A percentile compares a stretch with the other conserved stretches of the same genome.
These are phyloP conservation scores for Xylariaceae sp. DNA, from an alignment of 2,329 filamentous ascomycete genomes.

Conservation along the genomic window DNA sequence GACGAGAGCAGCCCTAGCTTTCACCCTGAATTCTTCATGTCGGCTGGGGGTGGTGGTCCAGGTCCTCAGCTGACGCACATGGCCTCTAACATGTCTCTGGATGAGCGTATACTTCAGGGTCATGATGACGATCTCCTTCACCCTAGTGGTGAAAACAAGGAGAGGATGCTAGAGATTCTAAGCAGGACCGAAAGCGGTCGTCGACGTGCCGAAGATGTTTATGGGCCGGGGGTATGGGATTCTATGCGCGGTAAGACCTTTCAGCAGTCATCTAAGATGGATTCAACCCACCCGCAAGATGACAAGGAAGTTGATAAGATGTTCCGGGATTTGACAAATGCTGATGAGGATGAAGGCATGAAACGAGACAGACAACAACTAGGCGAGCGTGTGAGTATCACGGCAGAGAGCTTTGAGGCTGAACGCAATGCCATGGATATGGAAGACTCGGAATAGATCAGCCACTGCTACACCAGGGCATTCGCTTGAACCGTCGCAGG, in stretches of 20 bases:
- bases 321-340: slow-evolving; percentile 52
- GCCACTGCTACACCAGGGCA: background rate
- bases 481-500: background rate
- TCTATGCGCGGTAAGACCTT: slow-evolving; percentile 28
- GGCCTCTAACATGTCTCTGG: slow-evolving; percentile 40
- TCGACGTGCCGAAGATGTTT: slow-evolving; percentile 47
- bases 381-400: slow-evolving; percentile 34
- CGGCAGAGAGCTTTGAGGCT: slow-evolving; percentile 32
- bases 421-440: slow-evolving; percentile 33
- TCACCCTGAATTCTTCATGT: slow-evolving; percentile 41
- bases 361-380: slow-evolving; percentile 33
- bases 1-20: slow-evolving; percentile 32
- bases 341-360: slow-evolving; percentile 39
- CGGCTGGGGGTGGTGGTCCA: slow-evolving; percentile 31
- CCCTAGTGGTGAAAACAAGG: slow-evolving; percentile 42
- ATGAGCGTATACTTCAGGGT: slow-evolving; percentile 47
- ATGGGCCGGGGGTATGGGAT: slow-evolving; percentile 46
- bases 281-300: slow-evolving; percentile 37
- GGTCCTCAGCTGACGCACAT: slow-evolving; percentile 41
- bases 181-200: slow-evolving; percentile 46
- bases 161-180: slow-evolving; percentile 49
- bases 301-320: slow-evolving; percentile 49
- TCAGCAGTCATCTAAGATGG: slow-evolving; percentile 17
- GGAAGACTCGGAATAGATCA: slow-evolving; percentile 31
- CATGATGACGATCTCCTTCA: slow-evolving; percentile 43